Evolutionary conservation across 2,329 filamentous ascomycete species (phyloP), one percentile per base, ranked within the genome.

Genomic region (Apiospora sp.): DNA sequence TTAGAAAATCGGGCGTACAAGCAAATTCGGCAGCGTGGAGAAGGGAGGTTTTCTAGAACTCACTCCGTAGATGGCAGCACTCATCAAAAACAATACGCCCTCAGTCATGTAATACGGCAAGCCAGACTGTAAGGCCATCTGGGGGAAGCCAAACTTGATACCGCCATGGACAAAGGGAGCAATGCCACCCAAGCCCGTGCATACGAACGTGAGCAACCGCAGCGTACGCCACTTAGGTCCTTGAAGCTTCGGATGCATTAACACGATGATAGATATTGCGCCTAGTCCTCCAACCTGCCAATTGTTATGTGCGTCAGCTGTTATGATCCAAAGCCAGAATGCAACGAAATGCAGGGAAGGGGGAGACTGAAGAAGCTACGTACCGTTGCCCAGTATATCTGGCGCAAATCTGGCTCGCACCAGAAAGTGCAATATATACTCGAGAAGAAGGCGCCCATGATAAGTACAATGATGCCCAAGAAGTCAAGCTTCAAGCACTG

Each of bases 371-470:
- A 12, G 43, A 27, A 12, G 41, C 6, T 19, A 76, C 80, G 74
- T 73, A 84, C 82, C 79, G 82, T 81, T 16, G 73, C 72, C 76
- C 80, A 83, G 73, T 85, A 83, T 1, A 79, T 68, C 34, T 72
- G 78, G 61, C 80, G 79, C 58, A 82, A 72, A 10, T 54, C 41
- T n/a, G 76, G 76, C 72, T 83, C 82, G 72, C 82, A 84, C 71
- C 81, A 84, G 72, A 85, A 85, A 10, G 79, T 77, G 49, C 83
- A 78, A 71, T 84, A 84, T n/a, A 84, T 75, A 2, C 82, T 82
- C 8, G 81, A 81, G 41, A 84, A 74, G 67, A 85, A 84, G 46
- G 78, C 80, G 1, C 82, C 83, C 24, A 83, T 70, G 44, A 81
- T 85, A 61, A 83, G 77, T 14, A 82, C 69, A 24, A 84, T 73